These are phyloP conservation scores for Ophiocordyceps sinensis DNA, from an alignment of 2,329 filamentous ascomycete species.

Conservation along the genomic window DNA sequence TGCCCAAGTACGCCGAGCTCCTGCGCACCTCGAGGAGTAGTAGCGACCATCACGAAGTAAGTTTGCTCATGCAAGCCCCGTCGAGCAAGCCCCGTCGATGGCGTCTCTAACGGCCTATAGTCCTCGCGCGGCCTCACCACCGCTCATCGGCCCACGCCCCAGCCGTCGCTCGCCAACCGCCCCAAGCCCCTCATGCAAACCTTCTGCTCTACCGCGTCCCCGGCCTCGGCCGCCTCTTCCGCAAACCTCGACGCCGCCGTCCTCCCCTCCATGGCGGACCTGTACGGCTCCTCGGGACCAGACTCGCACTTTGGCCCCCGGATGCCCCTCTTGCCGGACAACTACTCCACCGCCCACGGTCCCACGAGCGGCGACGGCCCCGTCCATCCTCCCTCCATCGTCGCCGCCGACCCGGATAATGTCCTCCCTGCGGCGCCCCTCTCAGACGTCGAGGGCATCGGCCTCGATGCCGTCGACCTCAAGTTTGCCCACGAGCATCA, in stretches of 20 bases:
- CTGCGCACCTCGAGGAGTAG: conserved; percentile 19
- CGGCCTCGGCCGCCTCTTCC: conserved; percentile 26
- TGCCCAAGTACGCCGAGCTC: conserved; percentile 34
- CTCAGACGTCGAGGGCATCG: conserved; percentile 43
- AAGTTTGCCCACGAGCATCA: conserved; percentile 30
- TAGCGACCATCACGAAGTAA: conserved; percentile 24
- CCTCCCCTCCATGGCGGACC: conserved; percentile 31
- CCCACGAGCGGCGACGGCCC: conserved; percentile 28
- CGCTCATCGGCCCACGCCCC: conserved; percentile 31
- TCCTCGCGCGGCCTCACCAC: conserved; percentile 28
- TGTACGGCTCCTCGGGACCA: conserved; percentile 12
- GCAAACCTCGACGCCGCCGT: conserved; percentile 36
- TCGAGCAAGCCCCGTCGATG: no score
- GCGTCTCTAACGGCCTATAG: conserved; percentile 1
- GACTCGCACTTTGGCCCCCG: conserved; percentile 26
- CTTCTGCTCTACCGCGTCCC: conserved; percentile 33
- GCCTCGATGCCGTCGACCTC: conserved; percentile 40
- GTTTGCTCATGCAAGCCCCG: conserved; percentile 6
- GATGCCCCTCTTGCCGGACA: conserved; percentile 47
- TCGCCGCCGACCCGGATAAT: conserved; percentile 40
- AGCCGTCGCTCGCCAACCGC: conserved; percentile 27
- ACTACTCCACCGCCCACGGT: conserved; percentile 29
- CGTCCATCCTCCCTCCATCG: conserved; percentile 28
- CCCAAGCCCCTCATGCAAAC: conserved; percentile 48
- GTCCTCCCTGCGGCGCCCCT: conserved; percentile 36